These are phyloP conservation scores for Pugionium cornutum DNA, from an alignment of 345 rosid species.

Conservation along the genomic window DNA sequence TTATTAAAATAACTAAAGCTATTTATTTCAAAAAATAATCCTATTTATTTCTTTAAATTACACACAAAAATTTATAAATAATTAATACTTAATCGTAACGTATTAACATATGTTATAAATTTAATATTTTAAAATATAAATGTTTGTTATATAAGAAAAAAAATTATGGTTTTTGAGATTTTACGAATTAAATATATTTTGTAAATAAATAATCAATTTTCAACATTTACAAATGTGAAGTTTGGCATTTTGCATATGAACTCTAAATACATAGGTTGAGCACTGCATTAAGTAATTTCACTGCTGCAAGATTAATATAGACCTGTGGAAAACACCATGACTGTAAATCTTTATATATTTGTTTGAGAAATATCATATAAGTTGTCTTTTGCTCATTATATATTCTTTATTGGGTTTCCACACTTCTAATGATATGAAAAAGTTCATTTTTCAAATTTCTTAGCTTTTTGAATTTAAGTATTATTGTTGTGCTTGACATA, in stretches of 20 bases:
- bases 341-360: not conserved
- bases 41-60: too few species aligned
- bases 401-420: slow-evolving; percentile 24
- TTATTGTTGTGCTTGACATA: slow-evolving; percentile 30
- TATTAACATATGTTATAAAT: too few species aligned
- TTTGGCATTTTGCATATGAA: not conserved
- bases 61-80: too few species aligned
- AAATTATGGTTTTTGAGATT: too few species aligned
- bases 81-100: too few species aligned
- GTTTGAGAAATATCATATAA: slow-evolving; percentile 19
- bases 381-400: slow-evolving; percentile 27
- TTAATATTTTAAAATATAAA: too few species aligned
- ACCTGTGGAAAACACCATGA: slow-evolving; percentile 17
- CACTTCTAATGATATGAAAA: slow-evolving; percentile 32
- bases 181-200: too few species aligned
- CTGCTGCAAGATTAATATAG: slow-evolving; percentile 1
- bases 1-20: too few species aligned
- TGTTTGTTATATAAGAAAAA: too few species aligned
- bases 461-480: slow-evolving; percentile 38
- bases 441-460: slow-evolving; percentile 7
- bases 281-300: slow-evolving; percentile 4
- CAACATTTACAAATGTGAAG: not conserved
- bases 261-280: slow-evolving; percentile 16
- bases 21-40: too few species aligned
- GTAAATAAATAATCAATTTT: too few species aligned